Evolutionary conservation across 768 basidiomycete species (phyloP), one percentile per base, ranked within the genome.

Genomic region (Tylopilus plumbeoviolaceoides): DNA sequence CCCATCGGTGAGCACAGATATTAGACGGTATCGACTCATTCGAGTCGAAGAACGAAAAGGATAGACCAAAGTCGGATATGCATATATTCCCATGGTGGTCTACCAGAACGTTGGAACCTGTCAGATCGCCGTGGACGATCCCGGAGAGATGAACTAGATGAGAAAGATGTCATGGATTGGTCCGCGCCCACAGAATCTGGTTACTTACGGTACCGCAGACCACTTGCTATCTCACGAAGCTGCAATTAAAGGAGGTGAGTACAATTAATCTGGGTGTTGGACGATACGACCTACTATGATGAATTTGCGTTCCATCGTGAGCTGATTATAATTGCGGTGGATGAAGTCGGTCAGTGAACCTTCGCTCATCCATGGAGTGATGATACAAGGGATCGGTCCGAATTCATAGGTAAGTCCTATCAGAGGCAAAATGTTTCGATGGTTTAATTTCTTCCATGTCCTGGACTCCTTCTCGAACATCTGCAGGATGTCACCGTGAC

Each of bases 51-150:
- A 40, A 47, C 15, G 18, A n/a, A 28, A 40, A 48, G 1, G 58
- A 50, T 7, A 59, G 47, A 5, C 57, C 58, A 41, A 59, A 59
- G 28, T 59, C 58, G n/a, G 58, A 55, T 1, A 59, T 59, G 14
- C 5, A 59, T 33, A 46, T 39, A n/a, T 8, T n/a, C 1, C 53
- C 58, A 33, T 28, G 10, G 1, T 51, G 52, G 30, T 51, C 48
- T 5, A 59, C 25, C 18, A 59, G 44, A 7, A 59, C 48, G 47
- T 59, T 59, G 5, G 49, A 59, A 0, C 57, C 58, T 5, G 58
- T 59, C 9, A 59, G 23, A 27, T 59, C 58, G 21, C 58, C 58
- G 12, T 59, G 58, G 40, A 59, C n/a, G 18, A 59, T 38, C 7
- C 49, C 53, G 1, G 44, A 41, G 7, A 25, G 28, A 40, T 59